Conservation (phyloP, 2,329 filamentous ascomycete genomes). For the Cercospora canescens region DNA sequence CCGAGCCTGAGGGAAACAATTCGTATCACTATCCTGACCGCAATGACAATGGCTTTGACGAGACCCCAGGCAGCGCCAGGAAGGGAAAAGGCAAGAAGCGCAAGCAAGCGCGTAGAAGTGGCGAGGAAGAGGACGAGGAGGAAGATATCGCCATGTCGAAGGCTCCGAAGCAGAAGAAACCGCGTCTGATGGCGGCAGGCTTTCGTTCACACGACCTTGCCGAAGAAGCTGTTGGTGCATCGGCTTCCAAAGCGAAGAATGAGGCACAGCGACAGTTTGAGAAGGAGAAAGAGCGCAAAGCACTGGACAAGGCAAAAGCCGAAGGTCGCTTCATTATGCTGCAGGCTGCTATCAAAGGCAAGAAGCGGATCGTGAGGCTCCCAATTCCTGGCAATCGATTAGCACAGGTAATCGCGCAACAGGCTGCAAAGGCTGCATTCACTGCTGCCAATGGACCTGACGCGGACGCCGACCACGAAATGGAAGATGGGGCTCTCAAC, state of each 20-base stretch:
- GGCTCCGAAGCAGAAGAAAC: conserved; percentile 36
- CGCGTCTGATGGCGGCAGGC: conserved; percentile 34
- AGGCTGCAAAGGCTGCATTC: conserved; percentile 32
- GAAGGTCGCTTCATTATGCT: conserved; percentile 49
- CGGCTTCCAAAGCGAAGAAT: conserved; percentile 39
- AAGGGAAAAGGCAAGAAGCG: conserved; percentile 27
- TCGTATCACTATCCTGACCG: conserved; percentile 32
- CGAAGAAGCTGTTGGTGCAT: conserved; percentile 25
- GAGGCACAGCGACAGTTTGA: conserved; percentile 50
- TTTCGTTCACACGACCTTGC: conserved; percentile 35
- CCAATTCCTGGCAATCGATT: conserved; percentile 39
- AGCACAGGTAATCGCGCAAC: conserved; percentile 37
- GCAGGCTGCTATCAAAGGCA: conserved; percentile 47
- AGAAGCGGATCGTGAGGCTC: conserved; percentile 46
- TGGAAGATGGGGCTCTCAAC: conserved; percentile 23
- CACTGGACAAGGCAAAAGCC: conserved; percentile 41
- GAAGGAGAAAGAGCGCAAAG: conserved; percentile 46
- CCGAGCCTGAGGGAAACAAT: conserved; percentile 26
- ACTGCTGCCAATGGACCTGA: conserved; percentile 24
- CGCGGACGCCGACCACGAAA: conserved; percentile 34
- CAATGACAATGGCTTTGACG: conserved; percentile 32
- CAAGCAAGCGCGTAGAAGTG: conserved; percentile 15
- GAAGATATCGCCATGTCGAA: conserved; percentile 40
- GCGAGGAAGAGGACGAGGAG: conserved; percentile 32
- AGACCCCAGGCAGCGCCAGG: conserved; percentile 4